Conservation (phyloP, 345 rosid species). For the Eucalyptus viminalis region DNA sequence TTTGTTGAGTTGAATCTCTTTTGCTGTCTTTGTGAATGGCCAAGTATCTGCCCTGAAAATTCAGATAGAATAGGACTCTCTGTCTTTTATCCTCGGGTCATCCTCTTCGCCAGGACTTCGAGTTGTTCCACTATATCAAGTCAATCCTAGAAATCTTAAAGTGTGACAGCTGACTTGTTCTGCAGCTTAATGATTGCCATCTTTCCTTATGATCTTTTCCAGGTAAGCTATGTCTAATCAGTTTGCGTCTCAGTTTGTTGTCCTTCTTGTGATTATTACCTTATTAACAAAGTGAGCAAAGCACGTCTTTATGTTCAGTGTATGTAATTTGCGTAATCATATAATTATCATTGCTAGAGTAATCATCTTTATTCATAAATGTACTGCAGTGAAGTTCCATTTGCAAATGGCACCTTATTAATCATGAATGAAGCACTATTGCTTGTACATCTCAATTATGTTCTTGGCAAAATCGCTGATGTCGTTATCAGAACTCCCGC, state of each 20-base stretch:
- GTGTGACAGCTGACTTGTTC: not conserved
- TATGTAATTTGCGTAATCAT: not conserved
- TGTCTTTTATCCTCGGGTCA: not conserved
- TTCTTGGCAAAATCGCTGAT: constrained; percentile 18
- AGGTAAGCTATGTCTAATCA: not conserved
- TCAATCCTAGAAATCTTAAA: not conserved
- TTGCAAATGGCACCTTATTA: not conserved
- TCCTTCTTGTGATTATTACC: not conserved
- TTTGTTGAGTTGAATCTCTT: not conserved
- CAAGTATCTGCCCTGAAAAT: too few species aligned
- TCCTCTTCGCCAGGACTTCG: not conserved
- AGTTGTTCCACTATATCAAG: not conserved
- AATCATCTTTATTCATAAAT: not conserved
- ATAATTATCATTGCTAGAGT: not conserved
- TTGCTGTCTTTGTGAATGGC: not conserved
- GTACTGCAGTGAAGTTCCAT: not conserved
- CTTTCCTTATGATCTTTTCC: not conserved
- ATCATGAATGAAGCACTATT: not conserved
- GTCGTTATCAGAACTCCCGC: constrained; percentile 45
- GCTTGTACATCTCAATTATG: not conserved
- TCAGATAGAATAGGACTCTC: not conserved
- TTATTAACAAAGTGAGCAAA: not conserved
- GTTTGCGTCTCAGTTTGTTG: not conserved
- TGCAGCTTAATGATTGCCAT: not conserved
- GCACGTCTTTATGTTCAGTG: not conserved